Evolutionary conservation across 805 yeast genomes (phyloP).

Genomic region (Scheffersomyces stipitis): DNA sequence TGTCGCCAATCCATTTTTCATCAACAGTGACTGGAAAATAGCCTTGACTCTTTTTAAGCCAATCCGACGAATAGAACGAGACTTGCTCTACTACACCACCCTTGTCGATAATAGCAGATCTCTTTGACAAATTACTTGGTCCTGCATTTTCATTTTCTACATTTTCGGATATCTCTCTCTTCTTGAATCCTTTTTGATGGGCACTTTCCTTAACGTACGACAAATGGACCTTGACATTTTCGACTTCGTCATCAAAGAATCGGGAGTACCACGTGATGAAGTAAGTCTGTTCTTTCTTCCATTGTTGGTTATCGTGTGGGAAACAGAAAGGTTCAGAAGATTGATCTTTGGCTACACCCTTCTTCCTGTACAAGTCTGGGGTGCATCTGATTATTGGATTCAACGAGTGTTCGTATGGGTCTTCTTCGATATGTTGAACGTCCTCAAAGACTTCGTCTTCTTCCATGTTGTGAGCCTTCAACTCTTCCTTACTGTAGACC

Average conservation of each 20-base stretch:
- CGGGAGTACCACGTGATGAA: slow-evolving; percentile 81
- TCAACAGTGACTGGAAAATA: slow-evolving; percentile 58
- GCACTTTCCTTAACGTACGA: slow-evolving; percentile 60
- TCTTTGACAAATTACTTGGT: slow-evolving; percentile 9
- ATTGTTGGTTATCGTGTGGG: slow-evolving; percentile 61
- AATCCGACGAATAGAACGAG: slow-evolving; percentile 68
- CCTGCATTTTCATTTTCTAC: background rate
- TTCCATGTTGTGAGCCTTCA: slow-evolving; percentile 72
- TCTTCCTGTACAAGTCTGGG: slow-evolving; percentile 68
- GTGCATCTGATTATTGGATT: slow-evolving; percentile 85
- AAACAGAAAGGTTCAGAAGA: slow-evolving; percentile 82
- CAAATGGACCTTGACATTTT: slow-evolving; percentile 65
- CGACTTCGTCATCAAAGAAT: slow-evolving; percentile 55
- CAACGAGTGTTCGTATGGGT: slow-evolving; percentile 65
- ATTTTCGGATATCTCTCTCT: slow-evolving; percentile 22
- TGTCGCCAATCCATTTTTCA: slow-evolving; percentile 58
- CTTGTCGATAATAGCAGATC: slow-evolving; percentile 36
- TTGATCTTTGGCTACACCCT: slow-evolving; percentile 57
- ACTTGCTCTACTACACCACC: slow-evolving; percentile 33
- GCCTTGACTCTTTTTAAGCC: slow-evolving; percentile 66
- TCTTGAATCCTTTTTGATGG: slow-evolving; percentile 56
- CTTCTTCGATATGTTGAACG: slow-evolving; percentile 60
- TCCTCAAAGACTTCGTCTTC: slow-evolving; percentile 60
- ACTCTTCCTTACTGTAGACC: slow-evolving; percentile 55
- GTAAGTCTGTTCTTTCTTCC: slow-evolving; percentile 62